Evolutionary conservation across 23 red algal species (phyloP).

Genomic region (Chondrus crispus): DNA sequence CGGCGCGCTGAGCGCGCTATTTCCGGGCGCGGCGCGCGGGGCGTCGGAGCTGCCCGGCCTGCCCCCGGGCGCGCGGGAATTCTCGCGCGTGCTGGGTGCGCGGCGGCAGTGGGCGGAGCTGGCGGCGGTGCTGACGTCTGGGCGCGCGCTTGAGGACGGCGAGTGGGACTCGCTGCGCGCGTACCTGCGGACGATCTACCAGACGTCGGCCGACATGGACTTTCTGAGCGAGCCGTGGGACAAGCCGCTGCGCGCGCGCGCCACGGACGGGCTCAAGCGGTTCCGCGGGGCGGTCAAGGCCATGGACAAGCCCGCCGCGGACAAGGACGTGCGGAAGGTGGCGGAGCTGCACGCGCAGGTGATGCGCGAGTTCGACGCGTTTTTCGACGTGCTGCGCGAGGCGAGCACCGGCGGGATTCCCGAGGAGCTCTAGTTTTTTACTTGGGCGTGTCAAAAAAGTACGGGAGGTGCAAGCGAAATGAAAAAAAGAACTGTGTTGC

Average conservation of each 20-base stretch:
- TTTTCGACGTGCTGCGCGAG: slow-evolving; percentile 31
- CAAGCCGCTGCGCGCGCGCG: neutral
- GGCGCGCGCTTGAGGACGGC: slow-evolving; percentile 8
- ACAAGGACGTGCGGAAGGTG: slow-evolving; percentile 24
- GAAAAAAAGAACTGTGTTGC: neutral
- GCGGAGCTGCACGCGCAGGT: slow-evolving; percentile 18
- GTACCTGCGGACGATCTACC: slow-evolving; percentile 43
- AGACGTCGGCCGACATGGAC: slow-evolving; percentile 58
- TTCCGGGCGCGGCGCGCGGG: neutral
- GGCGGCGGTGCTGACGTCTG: neutral
- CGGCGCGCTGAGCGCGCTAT: neutral
- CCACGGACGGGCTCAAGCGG: neutral
- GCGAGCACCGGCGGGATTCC: slow-evolving; percentile 39
- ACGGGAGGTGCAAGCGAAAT: neutral
- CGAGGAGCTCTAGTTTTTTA: slow-evolving; percentile 6
- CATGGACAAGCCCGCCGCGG: slow-evolving; percentile 41
- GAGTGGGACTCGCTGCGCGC: slow-evolving; percentile 47
- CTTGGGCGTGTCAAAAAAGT: neutral
- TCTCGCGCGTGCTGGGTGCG: slow-evolving; percentile 32
- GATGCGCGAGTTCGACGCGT: neutral
- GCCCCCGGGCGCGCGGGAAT: slow-evolving; percentile 42
- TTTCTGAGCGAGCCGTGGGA: slow-evolving; percentile 29
- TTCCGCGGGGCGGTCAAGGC: slow-evolving; percentile 38
- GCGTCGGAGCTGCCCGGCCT: neutral
- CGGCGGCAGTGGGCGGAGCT: slow-evolving; percentile 48